Percentiles rank a stretch among this genome's conserved stretches.
Evolutionary conservation across 345 rosid species (phyloP).

Genomic region (Gossypium thurberi): DNA sequence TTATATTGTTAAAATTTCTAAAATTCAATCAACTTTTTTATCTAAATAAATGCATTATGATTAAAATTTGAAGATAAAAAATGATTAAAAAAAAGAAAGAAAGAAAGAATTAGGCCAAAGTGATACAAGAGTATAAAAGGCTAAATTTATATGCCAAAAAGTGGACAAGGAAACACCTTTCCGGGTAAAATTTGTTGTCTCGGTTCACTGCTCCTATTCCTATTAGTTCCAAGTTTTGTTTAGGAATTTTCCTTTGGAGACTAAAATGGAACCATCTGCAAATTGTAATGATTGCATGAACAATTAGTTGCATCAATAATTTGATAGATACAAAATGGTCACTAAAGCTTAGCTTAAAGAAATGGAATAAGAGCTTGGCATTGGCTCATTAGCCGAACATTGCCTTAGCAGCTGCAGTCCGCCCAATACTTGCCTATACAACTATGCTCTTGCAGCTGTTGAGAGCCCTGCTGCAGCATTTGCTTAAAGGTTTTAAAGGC

Average conservation of each 20-base stretch:
- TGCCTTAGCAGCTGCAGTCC: constrained; percentile 82
- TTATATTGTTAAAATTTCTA: too few species aligned
- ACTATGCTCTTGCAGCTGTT: constrained; percentile 71
- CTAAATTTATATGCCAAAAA: too few species aligned
- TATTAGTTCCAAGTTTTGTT: neutral
- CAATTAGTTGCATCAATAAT: constrained; percentile 27
- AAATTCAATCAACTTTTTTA: too few species aligned
- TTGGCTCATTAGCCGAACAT: constrained; percentile 56
- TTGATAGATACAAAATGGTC: constrained; percentile 63
- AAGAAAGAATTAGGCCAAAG: too few species aligned
- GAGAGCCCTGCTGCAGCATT: constrained; percentile 97
- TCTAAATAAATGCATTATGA: too few species aligned
- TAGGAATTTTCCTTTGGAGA: constrained; percentile 8
- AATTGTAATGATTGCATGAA: constrained; percentile 5
- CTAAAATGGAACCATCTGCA: constrained; percentile 41
- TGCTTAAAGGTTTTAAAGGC: constrained; percentile 86
- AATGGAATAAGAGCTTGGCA: constrained; percentile 51
- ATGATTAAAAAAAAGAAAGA: too few species aligned
- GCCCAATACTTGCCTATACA: constrained; percentile 80
- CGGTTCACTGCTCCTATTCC: too few species aligned
- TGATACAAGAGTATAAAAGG: too few species aligned
- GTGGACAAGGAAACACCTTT: neutral
- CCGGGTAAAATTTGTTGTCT: neutral
- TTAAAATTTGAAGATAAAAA: too few species aligned
- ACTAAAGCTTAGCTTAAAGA: constrained; percentile 66